phyloP scores from a whole-genome alignment of 2,329 filamentous ascomycete species.

The Penicillium sp. region DNA sequence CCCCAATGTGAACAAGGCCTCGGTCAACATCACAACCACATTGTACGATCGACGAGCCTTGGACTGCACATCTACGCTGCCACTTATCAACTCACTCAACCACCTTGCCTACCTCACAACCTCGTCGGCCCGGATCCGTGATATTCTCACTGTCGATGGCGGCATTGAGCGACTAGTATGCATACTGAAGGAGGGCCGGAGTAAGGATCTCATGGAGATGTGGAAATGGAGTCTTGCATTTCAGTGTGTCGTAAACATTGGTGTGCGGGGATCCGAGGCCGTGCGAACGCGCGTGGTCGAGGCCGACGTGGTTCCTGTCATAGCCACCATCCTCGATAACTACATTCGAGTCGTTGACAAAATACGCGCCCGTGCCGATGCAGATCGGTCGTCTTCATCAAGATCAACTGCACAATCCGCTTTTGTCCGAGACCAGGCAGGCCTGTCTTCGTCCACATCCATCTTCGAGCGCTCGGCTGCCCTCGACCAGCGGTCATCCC shows the following conservation, averaged over 20 bases:
- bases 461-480: slow-evolving; percentile 52
- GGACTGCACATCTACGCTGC: slow-evolving; percentile 95
- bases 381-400: slow-evolving; percentile 60
- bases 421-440: slow-evolving; percentile 22
- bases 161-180: slow-evolving; percentile 94
- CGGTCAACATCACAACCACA: slow-evolving; percentile 96
- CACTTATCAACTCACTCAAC: slow-evolving; percentile 97
- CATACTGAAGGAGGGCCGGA: slow-evolving; percentile 95
- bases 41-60: slow-evolving; percentile 95
- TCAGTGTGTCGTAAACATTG: slow-evolving; percentile 98
- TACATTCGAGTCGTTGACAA: slow-evolving; percentile 96
- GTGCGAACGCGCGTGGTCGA: slow-evolving; percentile 95
- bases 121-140: slow-evolving; percentile 92
- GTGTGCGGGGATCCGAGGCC: slow-evolving; percentile 88
- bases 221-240: slow-evolving; percentile 99
- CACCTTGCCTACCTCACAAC: slow-evolving; percentile 98
- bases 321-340: slow-evolving; percentile 96
- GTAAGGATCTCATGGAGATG: slow-evolving; percentile 99
- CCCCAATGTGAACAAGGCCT: slow-evolving; percentile 98
- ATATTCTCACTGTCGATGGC: slow-evolving; percentile 97
- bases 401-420: slow-evolving; percentile 26
- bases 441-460: slow-evolving; percentile 15
- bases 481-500: slow-evolving; percentile 55
- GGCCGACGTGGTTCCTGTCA: slow-evolving; percentile 98
- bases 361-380: slow-evolving; percentile 78